These are phyloP conservation scores for Penicillium egyptiacum DNA, from an alignment of 495 filamentous ascomycete species.

Conservation along the genomic window DNA sequence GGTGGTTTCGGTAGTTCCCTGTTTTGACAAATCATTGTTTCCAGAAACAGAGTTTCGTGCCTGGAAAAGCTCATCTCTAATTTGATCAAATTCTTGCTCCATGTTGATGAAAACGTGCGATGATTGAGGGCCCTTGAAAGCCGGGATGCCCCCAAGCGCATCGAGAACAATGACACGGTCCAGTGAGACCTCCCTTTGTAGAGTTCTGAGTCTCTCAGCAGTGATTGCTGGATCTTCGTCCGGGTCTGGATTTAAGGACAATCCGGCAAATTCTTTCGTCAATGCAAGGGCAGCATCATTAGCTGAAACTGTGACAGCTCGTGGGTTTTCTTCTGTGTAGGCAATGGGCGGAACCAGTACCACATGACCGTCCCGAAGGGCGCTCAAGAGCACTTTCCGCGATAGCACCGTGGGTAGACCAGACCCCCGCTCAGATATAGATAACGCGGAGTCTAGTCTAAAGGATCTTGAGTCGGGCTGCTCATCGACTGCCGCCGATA, in stretches of 20 bases:
- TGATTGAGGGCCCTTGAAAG: slow-evolving; percentile 60
- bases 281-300: slow-evolving; percentile 72
- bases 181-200: slow-evolving; percentile 60
- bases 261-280: slow-evolving; percentile 68
- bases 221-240: slow-evolving; percentile 49
- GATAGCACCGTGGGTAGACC: slow-evolving; percentile 48
- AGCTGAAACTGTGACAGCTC: slow-evolving; percentile 53
- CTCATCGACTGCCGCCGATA: slow-evolving; percentile 69
- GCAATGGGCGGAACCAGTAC: slow-evolving; percentile 72
- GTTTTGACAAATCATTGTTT: slow-evolving; percentile 1
- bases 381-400: slow-evolving; percentile 61
- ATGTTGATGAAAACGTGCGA: slow-evolving; percentile 93
- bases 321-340: slow-evolving; percentile 60
- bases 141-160: slow-evolving; percentile 82
- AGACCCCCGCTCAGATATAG: slow-evolving; percentile 33
- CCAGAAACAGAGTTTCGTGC: slow-evolving; percentile 20
- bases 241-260: slow-evolving; percentile 38
- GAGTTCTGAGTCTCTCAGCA: slow-evolving; percentile 41
- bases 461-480: slow-evolving; percentile 65
- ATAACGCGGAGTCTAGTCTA: slow-evolving; percentile 65
- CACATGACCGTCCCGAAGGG: slow-evolving; percentile 74
- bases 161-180: slow-evolving; percentile 91
- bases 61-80: slow-evolving; percentile 58
- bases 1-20: slow-evolving; percentile 9
- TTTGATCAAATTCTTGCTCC: slow-evolving; percentile 78